A percentile compares a stretch with the other conserved stretches of the same genome.
Conservation (phyloP, 106 monocot species). For the Iris macrosiphon region DNA sequence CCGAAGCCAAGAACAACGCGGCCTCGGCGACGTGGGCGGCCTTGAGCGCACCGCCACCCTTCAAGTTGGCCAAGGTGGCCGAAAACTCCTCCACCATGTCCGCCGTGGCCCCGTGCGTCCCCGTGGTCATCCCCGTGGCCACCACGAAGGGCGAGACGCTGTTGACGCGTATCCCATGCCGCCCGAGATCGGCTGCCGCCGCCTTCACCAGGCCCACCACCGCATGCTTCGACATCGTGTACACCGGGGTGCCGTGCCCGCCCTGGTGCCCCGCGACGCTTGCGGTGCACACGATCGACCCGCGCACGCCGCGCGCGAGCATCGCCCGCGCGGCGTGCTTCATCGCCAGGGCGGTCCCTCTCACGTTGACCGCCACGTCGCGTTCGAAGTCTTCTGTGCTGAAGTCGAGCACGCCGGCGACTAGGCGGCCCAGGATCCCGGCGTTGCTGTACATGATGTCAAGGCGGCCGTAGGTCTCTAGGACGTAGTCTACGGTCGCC, state of each 20-base stretch:
- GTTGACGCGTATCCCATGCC: slow-evolving; percentile 34
- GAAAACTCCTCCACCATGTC: background rate
- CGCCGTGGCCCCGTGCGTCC: background rate
- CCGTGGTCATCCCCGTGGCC: slow-evolving; percentile 15
- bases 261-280: slow-evolving; percentile 15
- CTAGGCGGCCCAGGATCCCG: background rate
- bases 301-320: slow-evolving; percentile 15
- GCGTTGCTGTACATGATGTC: slow-evolving; percentile 37
- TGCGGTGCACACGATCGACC: slow-evolving; percentile 35
- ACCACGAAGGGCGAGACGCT: slow-evolving; percentile 35
- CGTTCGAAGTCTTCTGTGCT: slow-evolving; percentile 5
- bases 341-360: slow-evolving; percentile 19
- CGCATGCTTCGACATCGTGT: slow-evolving; percentile 40
- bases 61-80: background rate
- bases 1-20: slow-evolving; percentile 13
- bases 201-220: slow-evolving; percentile 17
- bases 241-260: slow-evolving; percentile 5
- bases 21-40: slow-evolving; percentile 4
- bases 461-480: slow-evolving; percentile 16
- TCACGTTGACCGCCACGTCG: slow-evolving; percentile 25
- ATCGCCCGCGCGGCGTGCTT: slow-evolving; percentile 40
- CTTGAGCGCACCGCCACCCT: slow-evolving; percentile 7
- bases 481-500: slow-evolving; percentile 5
- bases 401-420: slow-evolving; percentile 7
- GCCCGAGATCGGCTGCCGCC: slow-evolving; percentile 32